phyloP scores from a whole-genome alignment of 2,329 filamentous ascomycete species.

The Penicillium hordei region DNA sequence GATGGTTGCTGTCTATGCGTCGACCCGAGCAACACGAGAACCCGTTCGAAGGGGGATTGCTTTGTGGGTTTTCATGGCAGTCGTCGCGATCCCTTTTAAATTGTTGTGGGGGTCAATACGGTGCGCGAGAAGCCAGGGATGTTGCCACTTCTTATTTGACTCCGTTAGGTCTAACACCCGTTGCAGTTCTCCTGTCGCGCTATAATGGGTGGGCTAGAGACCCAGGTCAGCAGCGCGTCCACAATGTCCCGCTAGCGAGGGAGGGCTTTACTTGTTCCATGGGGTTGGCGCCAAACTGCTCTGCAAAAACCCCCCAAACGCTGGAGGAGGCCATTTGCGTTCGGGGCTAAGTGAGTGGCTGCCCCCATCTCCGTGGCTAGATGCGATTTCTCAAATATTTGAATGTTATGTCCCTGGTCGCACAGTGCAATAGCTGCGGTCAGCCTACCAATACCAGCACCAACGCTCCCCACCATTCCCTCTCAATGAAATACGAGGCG shows the following conservation, averaged over 20 bases:
- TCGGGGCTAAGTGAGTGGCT: not conserved
- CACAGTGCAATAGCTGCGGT: not conserved
- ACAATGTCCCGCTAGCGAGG: not conserved
- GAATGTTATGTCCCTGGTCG: not conserved
- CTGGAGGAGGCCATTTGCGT: not conserved
- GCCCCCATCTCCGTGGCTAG: not conserved
- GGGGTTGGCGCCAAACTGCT: not conserved
- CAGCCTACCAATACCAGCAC: not conserved
- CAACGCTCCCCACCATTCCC: not conserved
- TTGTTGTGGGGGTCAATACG: conserved; percentile 54
- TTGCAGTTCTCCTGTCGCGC: not conserved
- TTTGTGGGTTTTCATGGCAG: conserved; percentile 36
- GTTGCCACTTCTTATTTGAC: not conserved
- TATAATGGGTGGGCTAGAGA: not conserved
- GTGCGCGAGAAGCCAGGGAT: conserved; percentile 55
- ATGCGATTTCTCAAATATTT: not conserved
- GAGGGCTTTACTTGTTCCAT: not conserved
- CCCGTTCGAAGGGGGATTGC: conserved; percentile 44
- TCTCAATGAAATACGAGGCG: too few relatives aligned
- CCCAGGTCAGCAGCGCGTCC: not conserved
- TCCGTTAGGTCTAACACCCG: not conserved
- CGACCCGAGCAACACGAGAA: conserved; percentile 47
- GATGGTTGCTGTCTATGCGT: conserved; percentile 44
- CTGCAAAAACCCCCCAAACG: not conserved
- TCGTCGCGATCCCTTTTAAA: conserved; percentile 51